phyloP scores from a whole-genome alignment of 75 land plant species.

The Cryptomeria japonica region DNA sequence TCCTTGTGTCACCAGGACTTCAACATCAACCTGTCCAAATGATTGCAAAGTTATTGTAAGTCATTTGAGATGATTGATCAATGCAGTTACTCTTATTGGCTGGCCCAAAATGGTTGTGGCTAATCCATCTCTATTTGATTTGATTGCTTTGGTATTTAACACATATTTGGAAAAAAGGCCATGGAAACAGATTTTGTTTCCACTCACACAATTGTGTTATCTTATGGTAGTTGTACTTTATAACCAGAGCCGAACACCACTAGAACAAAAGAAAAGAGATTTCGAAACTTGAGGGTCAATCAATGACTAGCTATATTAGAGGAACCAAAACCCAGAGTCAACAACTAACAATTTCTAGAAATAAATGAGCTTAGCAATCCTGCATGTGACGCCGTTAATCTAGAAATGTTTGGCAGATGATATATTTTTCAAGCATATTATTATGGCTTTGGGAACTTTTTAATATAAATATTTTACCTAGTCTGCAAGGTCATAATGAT shows the following conservation, averaged over 20 bases:
- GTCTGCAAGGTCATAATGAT: too few species aligned
- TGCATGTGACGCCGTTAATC: background rate
- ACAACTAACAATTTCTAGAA: background rate
- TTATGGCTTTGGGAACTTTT: background rate
- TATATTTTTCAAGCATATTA: background rate
- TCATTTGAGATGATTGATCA: background rate
- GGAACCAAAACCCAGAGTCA: background rate
- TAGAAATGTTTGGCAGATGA: background rate
- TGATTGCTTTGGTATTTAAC: background rate
- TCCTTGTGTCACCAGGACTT: constrained; percentile 65
- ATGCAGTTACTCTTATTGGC: background rate
- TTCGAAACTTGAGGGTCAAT: too few species aligned
- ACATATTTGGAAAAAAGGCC: background rate
- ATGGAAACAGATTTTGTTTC: background rate
- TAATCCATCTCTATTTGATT: background rate
- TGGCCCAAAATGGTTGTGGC: background rate
- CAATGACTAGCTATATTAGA: background rate
- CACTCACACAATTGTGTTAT: too few species aligned
- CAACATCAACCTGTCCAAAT: constrained; percentile 54
- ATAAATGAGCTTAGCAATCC: background rate
- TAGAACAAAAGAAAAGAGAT: background rate
- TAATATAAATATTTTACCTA: too few species aligned
- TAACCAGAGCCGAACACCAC: background rate
- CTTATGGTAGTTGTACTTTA: too few species aligned
- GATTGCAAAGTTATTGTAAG: background rate